These are phyloP conservation scores for Coemansia umbellata DNA, from an alignment of 192 early-diverging fungal species.

Conservation along the genomic window DNA sequence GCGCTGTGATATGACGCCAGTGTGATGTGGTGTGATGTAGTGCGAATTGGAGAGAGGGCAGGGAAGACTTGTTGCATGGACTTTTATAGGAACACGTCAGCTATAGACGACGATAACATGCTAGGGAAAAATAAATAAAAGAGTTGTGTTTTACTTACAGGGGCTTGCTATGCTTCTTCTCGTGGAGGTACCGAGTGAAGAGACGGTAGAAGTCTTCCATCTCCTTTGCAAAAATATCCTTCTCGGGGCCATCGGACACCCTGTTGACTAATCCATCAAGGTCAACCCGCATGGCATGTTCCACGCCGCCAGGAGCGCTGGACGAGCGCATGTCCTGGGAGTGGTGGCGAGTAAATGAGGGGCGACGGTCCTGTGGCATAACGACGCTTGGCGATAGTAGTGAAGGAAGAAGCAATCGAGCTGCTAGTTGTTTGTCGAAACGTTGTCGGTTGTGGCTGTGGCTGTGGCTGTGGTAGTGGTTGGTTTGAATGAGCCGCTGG, in stretches of 20 bases:
- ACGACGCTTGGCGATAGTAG: not conserved
- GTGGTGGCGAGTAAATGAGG: constrained; percentile 47
- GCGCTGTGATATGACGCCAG: too few relatives aligned
- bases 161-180: constrained; percentile 56
- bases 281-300: constrained; percentile 49
- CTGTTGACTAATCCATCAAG: constrained; percentile 39
- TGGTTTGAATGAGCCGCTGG: too few relatives aligned
- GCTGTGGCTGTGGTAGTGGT: too few relatives aligned
- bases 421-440: too few relatives aligned
- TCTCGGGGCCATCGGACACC: constrained; percentile 36
- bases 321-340: constrained; percentile 48
- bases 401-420: constrained; percentile 4
- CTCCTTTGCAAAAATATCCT: constrained; percentile 62
- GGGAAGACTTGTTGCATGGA: too few relatives aligned
- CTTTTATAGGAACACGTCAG: too few relatives aligned
- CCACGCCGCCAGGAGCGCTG: constrained; percentile 36
- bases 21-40: too few relatives aligned
- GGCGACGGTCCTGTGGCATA: constrained; percentile 44
- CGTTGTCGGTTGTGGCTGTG: too few relatives aligned
- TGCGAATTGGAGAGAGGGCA: too few relatives aligned
- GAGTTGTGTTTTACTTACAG: constrained; percentile 55
- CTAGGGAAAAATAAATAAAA: too few relatives aligned
- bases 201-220: constrained; percentile 85
- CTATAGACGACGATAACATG: too few relatives aligned
- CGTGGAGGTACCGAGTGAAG: constrained; percentile 81